Base-by-base conservation (phyloP, 106 monocot species). In the Gastrodia elata region DNA sequence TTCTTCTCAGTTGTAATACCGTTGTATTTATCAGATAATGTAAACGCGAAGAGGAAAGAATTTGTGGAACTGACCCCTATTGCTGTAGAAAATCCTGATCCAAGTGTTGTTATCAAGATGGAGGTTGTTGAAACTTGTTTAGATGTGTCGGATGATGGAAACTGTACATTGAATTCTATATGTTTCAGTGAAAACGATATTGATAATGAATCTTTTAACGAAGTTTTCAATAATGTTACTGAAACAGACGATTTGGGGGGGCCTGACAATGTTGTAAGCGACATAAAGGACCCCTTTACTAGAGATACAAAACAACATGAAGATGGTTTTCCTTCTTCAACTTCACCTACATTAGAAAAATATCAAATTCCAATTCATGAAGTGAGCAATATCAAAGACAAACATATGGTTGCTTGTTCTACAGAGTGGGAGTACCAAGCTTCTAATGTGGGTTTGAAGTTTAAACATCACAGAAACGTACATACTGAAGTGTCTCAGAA, bases 51-150 rank as follows among this genome's bases (percentile, higher is more conserved):
- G 39, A 41, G 40, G 70, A 57, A 27, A 73, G 35, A 41, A 30
- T 26, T 49, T 65, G 38, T 65, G 13, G 52, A 41, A 13, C 67
- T 49, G n/a, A 46, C 37, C 18, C 32, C 24, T 34, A 6, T 43
- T 18, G 2, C 33, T 28, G 16, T 67, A 34, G 58, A 8, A 33
- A 78, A 30, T 38, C 24, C 49, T 49, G 61, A 73, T 8, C 36
- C 70, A 71, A 28, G 68, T 67, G 73, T 26, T 42, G 67, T 43
- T n/a, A 35, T 79, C 15, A 85, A 88, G 59, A 75, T 38, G 39
- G 76, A 85, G 65, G 49, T 57, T 13, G 8, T 61, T 55, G 81
- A 79, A 49, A 73, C 30, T 65, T 78, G 33, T 55, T 46, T 36
- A 26, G 68, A 55, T 67, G 42, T 8, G 33, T 15, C 56, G n/a